A percentile compares a stretch with the other conserved stretches of the same genome.
Evolutionary conservation across 2,329 filamentous ascomycete species (phyloP).

Genomic region (Clonostachys sp.): DNA sequence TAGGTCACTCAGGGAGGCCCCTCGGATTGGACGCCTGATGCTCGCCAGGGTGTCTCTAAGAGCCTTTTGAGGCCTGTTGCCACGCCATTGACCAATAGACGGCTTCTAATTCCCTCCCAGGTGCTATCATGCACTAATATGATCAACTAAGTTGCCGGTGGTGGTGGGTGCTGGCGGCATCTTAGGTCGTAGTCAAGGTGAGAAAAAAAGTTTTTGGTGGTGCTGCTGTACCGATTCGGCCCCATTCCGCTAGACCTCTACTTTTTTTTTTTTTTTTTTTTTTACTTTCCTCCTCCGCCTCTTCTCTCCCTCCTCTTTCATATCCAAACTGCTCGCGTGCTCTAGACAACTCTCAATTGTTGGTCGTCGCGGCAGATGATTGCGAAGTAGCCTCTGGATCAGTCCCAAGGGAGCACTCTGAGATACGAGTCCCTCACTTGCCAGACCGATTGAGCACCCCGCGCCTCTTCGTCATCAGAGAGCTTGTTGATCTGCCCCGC

Average conservation of each 20-base stretch:
- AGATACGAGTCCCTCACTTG: conserved; percentile 27
- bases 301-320: conserved; percentile 5
- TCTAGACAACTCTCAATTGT: conserved; percentile 7
- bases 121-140: too few relatives aligned
- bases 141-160: too few relatives aligned
- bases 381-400: conserved; percentile 18
- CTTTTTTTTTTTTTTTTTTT: conserved; percentile 5
- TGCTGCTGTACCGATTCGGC: neutral
- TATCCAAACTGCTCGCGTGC: conserved; percentile 1
- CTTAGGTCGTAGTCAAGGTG: neutral
- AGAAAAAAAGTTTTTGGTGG: conserved; percentile 2
- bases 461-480: conserved; percentile 10
- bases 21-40: too few relatives aligned
- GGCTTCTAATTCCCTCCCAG: too few relatives aligned
- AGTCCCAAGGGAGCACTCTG: conserved; percentile 24
- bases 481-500: neutral
- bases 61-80: too few relatives aligned
- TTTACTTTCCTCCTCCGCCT: conserved; percentile 9
- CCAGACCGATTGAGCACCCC: conserved; percentile 16
- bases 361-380: conserved; percentile 24
- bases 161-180: too few relatives aligned
- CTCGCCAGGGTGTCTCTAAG: too few relatives aligned
- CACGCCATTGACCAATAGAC: too few relatives aligned
- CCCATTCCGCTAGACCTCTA: conserved; percentile 3
- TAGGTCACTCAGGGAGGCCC: too few relatives aligned